Percentiles rank a stretch among this genome's conserved stretches.
Evolutionary conservation across 1,284 basidiomycete genomes (phyloP).

Genomic region (Rhizoctonia solani): DNA sequence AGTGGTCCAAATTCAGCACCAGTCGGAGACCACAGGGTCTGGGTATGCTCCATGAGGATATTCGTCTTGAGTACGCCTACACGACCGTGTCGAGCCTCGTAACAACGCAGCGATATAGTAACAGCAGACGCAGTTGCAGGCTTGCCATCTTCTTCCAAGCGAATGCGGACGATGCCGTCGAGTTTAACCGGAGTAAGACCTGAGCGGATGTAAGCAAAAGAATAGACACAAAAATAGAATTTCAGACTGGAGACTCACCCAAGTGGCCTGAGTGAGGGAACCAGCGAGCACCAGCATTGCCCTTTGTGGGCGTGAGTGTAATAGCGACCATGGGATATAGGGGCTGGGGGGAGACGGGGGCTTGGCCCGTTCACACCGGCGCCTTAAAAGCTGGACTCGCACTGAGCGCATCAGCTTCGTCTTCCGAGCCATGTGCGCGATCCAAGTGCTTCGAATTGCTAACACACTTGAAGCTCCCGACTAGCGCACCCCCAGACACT

Average conservation of each 20-base stretch:
- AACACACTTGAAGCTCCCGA: background rate
- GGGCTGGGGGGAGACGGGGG: conserved; percentile 21
- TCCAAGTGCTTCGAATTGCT: conserved; percentile 5
- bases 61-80: conserved; percentile 61
- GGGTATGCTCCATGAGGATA: conserved; percentile 65
- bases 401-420: conserved; percentile 14
- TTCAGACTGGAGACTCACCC: conserved; percentile 42
- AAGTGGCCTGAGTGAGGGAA: conserved; percentile 79
- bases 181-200: conserved; percentile 74
- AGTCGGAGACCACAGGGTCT: conserved; percentile 61
- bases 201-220: background rate
- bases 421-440: conserved; percentile 18
- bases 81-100: conserved; percentile 69
- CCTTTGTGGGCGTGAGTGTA: conserved; percentile 47
- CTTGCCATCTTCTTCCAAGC: conserved; percentile 70
- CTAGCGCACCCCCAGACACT: background rate
- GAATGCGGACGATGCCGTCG: conserved; percentile 74
- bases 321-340: conserved; percentile 39
- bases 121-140: conserved; percentile 64
- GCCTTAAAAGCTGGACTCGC: background rate
- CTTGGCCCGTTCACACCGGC: conserved; percentile 10
- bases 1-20: conserved; percentile 56
- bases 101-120: conserved; percentile 71
- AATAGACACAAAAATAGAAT: background rate
- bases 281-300: conserved; percentile 67